Conservation (phyloP, 768 basidiomycete genomes). For the Ramaria sp. region DNA sequence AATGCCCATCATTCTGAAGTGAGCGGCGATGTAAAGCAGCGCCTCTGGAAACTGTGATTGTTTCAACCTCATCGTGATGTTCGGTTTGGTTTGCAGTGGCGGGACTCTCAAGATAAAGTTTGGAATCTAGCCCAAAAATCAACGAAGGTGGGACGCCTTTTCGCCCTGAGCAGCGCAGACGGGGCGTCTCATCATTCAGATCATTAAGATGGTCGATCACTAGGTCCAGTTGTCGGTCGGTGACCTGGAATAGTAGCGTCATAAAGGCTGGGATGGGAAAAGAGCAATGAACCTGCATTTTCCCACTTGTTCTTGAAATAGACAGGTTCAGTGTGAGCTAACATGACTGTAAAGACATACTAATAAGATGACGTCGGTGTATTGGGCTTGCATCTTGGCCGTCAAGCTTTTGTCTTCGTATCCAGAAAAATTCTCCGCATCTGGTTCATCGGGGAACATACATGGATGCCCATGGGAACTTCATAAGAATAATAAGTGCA, state of each 20-base stretch:
- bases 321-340: background rate
- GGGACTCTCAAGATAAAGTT: slow-evolving; percentile 40
- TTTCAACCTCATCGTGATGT: slow-evolving; percentile 84
- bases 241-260: slow-evolving; percentile 16
- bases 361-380: slow-evolving; percentile 84
- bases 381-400: slow-evolving; percentile 91
- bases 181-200: slow-evolving; percentile 84
- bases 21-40: slow-evolving; percentile 11
- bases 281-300: slow-evolving; percentile 29
- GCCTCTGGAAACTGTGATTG: slow-evolving; percentile 50
- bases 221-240: slow-evolving; percentile 67
- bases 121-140: slow-evolving; percentile 87
- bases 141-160: slow-evolving; percentile 65
- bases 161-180: slow-evolving; percentile 56
- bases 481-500: slow-evolving; percentile 5
- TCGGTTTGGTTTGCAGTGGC: slow-evolving; percentile 12
- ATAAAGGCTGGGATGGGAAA: background rate
- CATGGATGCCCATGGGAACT: background rate
- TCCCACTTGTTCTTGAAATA: slow-evolving; percentile 73
- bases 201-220: slow-evolving; percentile 83
- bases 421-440: slow-evolving; percentile 84
- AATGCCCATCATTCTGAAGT: slow-evolving; percentile 10
- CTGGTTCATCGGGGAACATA: slow-evolving; percentile 16
- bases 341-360: slow-evolving; percentile 30
- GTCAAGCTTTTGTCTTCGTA: slow-evolving; percentile 91